These are phyloP conservation scores for Penicillium sp. DNA, from an alignment of 2,329 filamentous ascomycete genomes.

Conservation along the genomic window DNA sequence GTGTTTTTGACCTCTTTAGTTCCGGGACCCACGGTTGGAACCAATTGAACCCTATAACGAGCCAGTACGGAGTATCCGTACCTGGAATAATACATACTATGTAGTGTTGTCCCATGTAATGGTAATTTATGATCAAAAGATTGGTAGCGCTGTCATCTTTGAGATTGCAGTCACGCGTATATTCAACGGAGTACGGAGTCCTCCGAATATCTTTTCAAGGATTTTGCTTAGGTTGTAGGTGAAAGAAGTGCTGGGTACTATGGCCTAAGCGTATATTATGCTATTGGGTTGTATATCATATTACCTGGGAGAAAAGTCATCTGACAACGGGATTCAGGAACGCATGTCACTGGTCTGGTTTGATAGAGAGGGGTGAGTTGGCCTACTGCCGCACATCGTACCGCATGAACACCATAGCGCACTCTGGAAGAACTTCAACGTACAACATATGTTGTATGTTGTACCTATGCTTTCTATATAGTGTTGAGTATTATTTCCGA, in stretches of 20 bases:
- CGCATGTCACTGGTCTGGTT: slow-evolving; percentile 31
- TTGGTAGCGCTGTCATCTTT: not conserved
- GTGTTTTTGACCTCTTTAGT: not conserved
- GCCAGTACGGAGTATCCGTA: not conserved
- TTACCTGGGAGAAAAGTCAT: slow-evolving; percentile 7
- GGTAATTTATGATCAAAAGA: too few species aligned
- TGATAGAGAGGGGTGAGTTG: slow-evolving; percentile 7
- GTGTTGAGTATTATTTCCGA: not conserved
- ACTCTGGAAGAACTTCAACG: too few species aligned
- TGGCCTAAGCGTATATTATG: slow-evolving; percentile 19
- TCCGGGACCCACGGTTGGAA: not conserved
- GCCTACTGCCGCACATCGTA: not conserved
- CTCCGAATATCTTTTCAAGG: not conserved
- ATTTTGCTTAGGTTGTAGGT: too few species aligned
- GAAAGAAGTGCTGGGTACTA: too few species aligned
- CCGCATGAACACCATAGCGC: slow-evolving; percentile 4
- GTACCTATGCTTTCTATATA: too few species aligned
- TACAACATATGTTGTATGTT: too few species aligned
- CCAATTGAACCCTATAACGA: not conserved
- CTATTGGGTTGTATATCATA: not conserved
- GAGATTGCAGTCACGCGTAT: slow-evolving; percentile 5
- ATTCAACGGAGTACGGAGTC: not conserved
- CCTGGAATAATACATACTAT: not conserved
- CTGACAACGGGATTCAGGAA: slow-evolving; percentile 29
- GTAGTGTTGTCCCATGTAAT: too few species aligned